Evolutionary conservation across 2,329 filamentous ascomycete species (phyloP).

Genomic region (Fusarium nurragi): DNA sequence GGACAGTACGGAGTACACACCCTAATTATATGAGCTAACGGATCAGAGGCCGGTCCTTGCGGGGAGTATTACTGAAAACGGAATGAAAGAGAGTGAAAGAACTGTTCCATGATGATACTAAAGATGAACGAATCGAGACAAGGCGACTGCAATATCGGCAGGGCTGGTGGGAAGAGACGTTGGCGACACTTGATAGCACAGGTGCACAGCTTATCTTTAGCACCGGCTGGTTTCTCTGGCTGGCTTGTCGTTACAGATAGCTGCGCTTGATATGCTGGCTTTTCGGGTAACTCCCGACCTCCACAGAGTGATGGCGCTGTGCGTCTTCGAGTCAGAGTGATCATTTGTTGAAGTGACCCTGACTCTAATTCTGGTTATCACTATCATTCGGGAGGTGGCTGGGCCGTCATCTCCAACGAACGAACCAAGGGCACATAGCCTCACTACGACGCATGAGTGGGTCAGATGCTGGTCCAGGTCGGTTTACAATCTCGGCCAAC

Average conservation of each 20-base stretch:
- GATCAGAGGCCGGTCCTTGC: slow-evolving; percentile 7
- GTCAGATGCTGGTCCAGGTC: slow-evolving; percentile 10
- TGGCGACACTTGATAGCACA: background rate
- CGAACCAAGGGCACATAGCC: background rate
- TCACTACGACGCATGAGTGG: background rate
- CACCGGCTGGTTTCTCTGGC: background rate
- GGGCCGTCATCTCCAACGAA: background rate
- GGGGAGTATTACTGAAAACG: background rate
- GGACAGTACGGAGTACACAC: background rate
- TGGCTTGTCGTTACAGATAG: background rate
- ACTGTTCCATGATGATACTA: background rate
- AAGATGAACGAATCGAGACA: background rate
- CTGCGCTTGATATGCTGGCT: background rate
- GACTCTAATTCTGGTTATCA: slow-evolving; percentile 1
- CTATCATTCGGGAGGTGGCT: background rate
- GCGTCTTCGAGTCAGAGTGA: background rate
- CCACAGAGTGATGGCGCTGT: background rate
- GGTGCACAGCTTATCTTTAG: background rate
- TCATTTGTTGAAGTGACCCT: background rate
- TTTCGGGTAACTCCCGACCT: background rate
- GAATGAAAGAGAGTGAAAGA: background rate
- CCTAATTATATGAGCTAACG: slow-evolving; percentile 10
- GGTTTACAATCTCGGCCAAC: slow-evolving; percentile 25
- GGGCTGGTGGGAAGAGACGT: background rate
- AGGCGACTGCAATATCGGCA: background rate